phyloP scores from a whole-genome alignment of 2,329 filamentous ascomycete genomes.

The Tetracladium maxilliforme region DNA sequence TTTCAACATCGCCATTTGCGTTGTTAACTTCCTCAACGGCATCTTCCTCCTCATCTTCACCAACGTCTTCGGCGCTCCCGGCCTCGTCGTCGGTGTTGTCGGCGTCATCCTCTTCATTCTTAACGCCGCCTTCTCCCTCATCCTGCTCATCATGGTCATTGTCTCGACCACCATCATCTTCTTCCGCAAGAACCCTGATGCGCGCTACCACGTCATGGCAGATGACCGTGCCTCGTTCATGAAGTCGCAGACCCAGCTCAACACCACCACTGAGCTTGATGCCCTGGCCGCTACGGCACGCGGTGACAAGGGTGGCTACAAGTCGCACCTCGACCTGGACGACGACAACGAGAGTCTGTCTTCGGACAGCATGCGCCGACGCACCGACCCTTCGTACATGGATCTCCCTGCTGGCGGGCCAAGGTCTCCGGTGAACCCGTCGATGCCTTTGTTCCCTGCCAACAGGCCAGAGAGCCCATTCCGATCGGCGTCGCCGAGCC shows the following conservation, averaged over 20 bases:
- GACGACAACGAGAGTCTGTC: slow-evolving; percentile 59
- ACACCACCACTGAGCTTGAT: slow-evolving; percentile 69
- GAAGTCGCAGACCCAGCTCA: slow-evolving; percentile 80
- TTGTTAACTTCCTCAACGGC: slow-evolving; percentile 79
- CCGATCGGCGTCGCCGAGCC: slow-evolving; percentile 13
- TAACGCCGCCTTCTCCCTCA: slow-evolving; percentile 71
- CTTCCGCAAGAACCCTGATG: slow-evolving; percentile 86
- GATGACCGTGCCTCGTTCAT: slow-evolving; percentile 95
- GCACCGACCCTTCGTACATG: slow-evolving; percentile 22
- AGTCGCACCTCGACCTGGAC: slow-evolving; percentile 47
- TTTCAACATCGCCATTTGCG: slow-evolving; percentile 87
- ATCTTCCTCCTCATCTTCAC: slow-evolving; percentile 86
- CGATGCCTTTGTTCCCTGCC: slow-evolving; percentile 34
- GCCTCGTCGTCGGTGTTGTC: slow-evolving; percentile 73
- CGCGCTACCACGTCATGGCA: slow-evolving; percentile 89
- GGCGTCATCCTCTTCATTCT: slow-evolving; percentile 80
- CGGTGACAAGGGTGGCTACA: slow-evolving; percentile 56
- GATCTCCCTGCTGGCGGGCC: slow-evolving; percentile 17
- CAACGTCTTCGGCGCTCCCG: slow-evolving; percentile 69
- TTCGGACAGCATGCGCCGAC: slow-evolving; percentile 35
- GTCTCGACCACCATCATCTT: slow-evolving; percentile 67
- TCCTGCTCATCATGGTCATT: slow-evolving; percentile 71
- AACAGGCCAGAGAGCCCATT: slow-evolving; percentile 14
- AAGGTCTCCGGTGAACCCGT: slow-evolving; percentile 31
- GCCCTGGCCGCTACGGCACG: slow-evolving; percentile 79